Percentiles rank a stretch among this genome's conserved stretches.
These are phyloP conservation scores for Carallia brachiata DNA, from an alignment of 345 rosid genomes.

Conservation along the genomic window DNA sequence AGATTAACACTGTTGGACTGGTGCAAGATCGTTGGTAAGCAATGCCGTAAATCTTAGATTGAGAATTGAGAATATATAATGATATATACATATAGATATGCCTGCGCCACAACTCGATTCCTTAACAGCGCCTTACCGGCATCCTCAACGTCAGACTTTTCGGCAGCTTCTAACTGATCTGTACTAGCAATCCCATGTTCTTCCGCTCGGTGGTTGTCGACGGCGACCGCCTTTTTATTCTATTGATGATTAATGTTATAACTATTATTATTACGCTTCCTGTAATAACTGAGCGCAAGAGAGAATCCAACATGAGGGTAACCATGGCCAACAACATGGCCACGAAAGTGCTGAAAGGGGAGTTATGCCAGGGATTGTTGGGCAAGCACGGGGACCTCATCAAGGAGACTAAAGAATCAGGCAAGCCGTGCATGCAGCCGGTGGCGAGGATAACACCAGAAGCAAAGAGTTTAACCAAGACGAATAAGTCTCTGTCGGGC, in stretches of 20 bases:
- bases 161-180: neutral
- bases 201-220: constrained; percentile 17
- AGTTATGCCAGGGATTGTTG: constrained; percentile 78
- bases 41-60: neutral
- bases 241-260: constrained; percentile 19
- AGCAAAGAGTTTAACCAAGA: constrained; percentile 63
- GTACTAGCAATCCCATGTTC: constrained; percentile 10
- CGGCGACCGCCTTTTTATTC: neutral
- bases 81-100: neutral
- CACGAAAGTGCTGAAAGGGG: constrained; percentile 71
- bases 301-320: constrained; percentile 63
- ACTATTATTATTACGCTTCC: constrained; percentile 15
- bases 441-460: constrained; percentile 80
- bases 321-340: constrained; percentile 71
- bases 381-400: constrained; percentile 48
- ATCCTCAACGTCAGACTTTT: neutral
- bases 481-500: constrained; percentile 55
- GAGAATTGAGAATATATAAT: no score
- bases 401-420: constrained; percentile 76
- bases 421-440: constrained; percentile 84
- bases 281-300: constrained; percentile 51
- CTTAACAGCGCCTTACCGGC: neutral
- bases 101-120: constrained; percentile 20
- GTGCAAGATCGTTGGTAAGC: neutral
- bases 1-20: neutral